These are phyloP conservation scores for Ophiocordyceps sinensis DNA, from an alignment of 2,329 filamentous ascomycete species.

Conservation along the genomic window DNA sequence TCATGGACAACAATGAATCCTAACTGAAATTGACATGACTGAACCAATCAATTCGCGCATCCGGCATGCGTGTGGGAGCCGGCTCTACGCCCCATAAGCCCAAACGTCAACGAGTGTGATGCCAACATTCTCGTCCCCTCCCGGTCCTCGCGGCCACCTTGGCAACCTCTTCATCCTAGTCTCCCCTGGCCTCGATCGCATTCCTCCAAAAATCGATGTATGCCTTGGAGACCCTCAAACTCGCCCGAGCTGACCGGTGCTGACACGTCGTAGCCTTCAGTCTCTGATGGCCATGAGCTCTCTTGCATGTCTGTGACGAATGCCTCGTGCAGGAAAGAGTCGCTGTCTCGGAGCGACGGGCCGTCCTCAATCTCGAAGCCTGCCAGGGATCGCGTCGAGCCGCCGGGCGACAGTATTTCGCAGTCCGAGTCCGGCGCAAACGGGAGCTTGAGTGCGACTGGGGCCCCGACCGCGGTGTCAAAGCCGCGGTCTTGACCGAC, in stretches of 20 bases:
- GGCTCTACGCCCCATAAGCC: too few species aligned
- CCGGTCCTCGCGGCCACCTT: too few species aligned
- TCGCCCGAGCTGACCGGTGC: slow-evolving; percentile 29
- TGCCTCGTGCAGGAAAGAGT: slow-evolving; percentile 22
- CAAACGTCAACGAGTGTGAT: too few species aligned
- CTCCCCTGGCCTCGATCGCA: slow-evolving; percentile 31
- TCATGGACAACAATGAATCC: too few species aligned
- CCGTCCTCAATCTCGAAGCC: slow-evolving; percentile 25
- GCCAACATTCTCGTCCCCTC: too few species aligned
- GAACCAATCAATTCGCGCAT: too few species aligned
- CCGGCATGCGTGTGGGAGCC: too few species aligned
- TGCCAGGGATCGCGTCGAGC: slow-evolving; percentile 29
- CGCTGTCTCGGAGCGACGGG: slow-evolving; percentile 16
- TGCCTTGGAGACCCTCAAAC: slow-evolving; percentile 40
- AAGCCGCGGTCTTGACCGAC: slow-evolving; percentile 68
- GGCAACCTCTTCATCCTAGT: slow-evolving; percentile 10
- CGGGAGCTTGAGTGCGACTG: slow-evolving; percentile 70
- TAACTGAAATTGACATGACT: too few species aligned
- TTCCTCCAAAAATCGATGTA: slow-evolving; percentile 44
- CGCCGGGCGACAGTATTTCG: slow-evolving; percentile 29
- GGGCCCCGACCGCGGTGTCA: slow-evolving; percentile 47
- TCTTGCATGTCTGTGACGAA: slow-evolving; percentile 28
- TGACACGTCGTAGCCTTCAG: slow-evolving; percentile 36
- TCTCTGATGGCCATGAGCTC: slow-evolving; percentile 33
- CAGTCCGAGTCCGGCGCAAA: slow-evolving; percentile 50